Percentiles rank a stretch among this genome's conserved stretches.
phyloP scores from a whole-genome alignment of 176 grass and related monocot genomes.

The Bromus sterilis region DNA sequence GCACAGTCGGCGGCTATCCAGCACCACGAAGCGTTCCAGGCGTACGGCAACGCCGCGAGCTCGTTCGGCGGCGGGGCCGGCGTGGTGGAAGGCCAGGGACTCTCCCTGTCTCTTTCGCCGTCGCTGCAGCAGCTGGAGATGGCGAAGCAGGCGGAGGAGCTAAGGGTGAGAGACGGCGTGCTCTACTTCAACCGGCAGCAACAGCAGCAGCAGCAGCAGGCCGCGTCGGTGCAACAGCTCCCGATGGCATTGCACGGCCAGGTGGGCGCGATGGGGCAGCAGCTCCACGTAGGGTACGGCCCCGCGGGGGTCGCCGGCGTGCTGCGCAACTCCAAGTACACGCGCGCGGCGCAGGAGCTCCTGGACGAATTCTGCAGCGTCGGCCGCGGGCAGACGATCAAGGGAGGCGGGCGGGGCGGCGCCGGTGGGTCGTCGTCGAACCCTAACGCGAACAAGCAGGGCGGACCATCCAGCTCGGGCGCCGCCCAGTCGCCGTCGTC shows the following conservation, averaged over 20 bases:
- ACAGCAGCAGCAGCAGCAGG: slow-evolving; percentile 37
- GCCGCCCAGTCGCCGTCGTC: slow-evolving; percentile 54
- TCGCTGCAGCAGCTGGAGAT: slow-evolving; percentile 95
- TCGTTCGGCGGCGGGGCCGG: slow-evolving; percentile 38
- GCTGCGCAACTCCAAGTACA: slow-evolving; percentile 87
- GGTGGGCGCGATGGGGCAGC: slow-evolving; percentile 30
- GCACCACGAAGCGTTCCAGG: slow-evolving; percentile 71
- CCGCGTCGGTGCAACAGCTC: slow-evolving; percentile 37
- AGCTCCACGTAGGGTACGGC: slow-evolving; percentile 62
- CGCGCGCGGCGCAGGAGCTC: slow-evolving; percentile 83
- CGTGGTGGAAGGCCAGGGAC: slow-evolving; percentile 74
- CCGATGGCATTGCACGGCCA: slow-evolving; percentile 68
- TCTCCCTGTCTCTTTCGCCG: slow-evolving; percentile 80
- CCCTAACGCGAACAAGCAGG: slow-evolving; percentile 44
- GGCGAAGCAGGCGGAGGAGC: slow-evolving; percentile 83
- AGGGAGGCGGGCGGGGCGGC: slow-evolving; percentile 26
- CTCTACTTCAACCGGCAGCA: slow-evolving; percentile 76
- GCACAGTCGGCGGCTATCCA: slow-evolving; percentile 41
- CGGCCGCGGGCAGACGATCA: slow-evolving; percentile 59
- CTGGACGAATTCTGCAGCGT: slow-evolving; percentile 99
- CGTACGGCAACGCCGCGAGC: slow-evolving; percentile 32
- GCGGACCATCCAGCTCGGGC: slow-evolving; percentile 38
- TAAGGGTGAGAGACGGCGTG: slow-evolving; percentile 70
- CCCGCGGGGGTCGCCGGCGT: slow-evolving; percentile 47
- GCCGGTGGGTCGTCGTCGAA: slow-evolving; percentile 33